Evolutionary conservation across 2,329 filamentous ascomycete genomes (phyloP).

Genomic region (Xylariales sp.): DNA sequence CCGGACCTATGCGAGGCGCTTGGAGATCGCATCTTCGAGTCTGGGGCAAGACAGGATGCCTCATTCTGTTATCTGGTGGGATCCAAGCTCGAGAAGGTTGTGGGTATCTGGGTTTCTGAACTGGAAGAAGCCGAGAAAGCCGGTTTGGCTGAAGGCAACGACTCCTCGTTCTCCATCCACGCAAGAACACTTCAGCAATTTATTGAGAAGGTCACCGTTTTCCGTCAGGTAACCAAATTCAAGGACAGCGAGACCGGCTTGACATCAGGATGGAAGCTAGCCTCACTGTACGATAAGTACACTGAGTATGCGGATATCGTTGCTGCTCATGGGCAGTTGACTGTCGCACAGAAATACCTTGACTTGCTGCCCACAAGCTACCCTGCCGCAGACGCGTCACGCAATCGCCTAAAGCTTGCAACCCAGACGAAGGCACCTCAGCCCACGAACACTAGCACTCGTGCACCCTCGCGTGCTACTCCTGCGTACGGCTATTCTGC

Average conservation of each 20-base stretch:
- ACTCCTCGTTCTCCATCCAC: slow-evolving; percentile 88
- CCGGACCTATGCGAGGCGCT: slow-evolving; percentile 92
- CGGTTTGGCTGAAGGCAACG: slow-evolving; percentile 64
- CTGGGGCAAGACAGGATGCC: slow-evolving; percentile 77
- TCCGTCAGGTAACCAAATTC: slow-evolving; percentile 92
- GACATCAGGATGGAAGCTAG: slow-evolving; percentile 81
- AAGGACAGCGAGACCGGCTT: slow-evolving; percentile 70
- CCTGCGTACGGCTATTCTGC: slow-evolving; percentile 43
- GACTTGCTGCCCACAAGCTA: slow-evolving; percentile 80
- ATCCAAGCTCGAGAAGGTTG: slow-evolving; percentile 95
- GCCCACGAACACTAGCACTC: slow-evolving; percentile 23
- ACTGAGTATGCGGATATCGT: slow-evolving; percentile 95
- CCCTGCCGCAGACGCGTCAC: slow-evolving; percentile 80
- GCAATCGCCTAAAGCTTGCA: slow-evolving; percentile 79
- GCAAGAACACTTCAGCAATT: slow-evolving; percentile 85
- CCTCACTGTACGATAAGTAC: slow-evolving; percentile 87
- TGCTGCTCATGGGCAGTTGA: slow-evolving; percentile 81
- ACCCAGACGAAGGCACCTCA: slow-evolving; percentile 54
- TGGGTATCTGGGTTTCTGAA: slow-evolving; percentile 88
- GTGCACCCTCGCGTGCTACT: slow-evolving; percentile 37
- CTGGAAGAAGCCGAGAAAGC: slow-evolving; percentile 79
- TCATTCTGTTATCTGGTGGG: slow-evolving; percentile 96
- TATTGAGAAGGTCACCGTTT: slow-evolving; percentile 97
- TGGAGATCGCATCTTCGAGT: slow-evolving; percentile 82
- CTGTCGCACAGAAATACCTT: slow-evolving; percentile 86